Evolutionary conservation across 83 land plant genomes (phyloP), one percentile per base, ranked within the genome.

Genomic region (Picea abies): DNA sequence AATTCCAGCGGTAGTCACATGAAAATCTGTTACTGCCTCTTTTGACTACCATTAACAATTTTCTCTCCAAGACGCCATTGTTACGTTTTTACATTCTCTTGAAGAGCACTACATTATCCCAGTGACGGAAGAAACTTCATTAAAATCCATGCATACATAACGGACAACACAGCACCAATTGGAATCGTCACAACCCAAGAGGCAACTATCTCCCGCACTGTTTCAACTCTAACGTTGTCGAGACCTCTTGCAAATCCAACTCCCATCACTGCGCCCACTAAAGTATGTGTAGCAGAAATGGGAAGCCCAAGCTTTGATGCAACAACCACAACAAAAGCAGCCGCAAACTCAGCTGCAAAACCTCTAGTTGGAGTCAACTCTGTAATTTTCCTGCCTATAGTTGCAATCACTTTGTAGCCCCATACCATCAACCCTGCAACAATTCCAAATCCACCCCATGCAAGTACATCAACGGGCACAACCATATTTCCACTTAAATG

Each of bases 401-500:
- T 98, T 26, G 95, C 93, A 65, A 98, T 98, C 26, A 98, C 99
- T 80, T 98, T 88, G 83, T 98, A 96, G 3, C 99, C 99, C 99
- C 99, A 98, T 71, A 98, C 91, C 79, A 87, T 87, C 20, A 98
- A 82, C 70, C 99, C 99, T 9, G 99, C 99, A 29, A 98, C 98
- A 14, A 98, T 98, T 29, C 99, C 99, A 80, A 96, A 98, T 17
- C 99, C 99, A 60, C 99, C 99, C 99, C 99, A 98, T 4, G 99
- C 99, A 41, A 98, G 94, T 52, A 98, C 94, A 83, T 96, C 94
- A 12, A 73, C 83, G 0, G 99, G 95, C 78, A 98, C 92, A 1
- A 89, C 83, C 25, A 91, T 85, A 56, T 89, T 86, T n/a, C 83
- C 84, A 3, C 92, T 90, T 60, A 80, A 87, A 14, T 81, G 19